Evolutionary conservation across 169 alveolate species (phyloP).

Genomic region (Plasmodium blacklocki): DNA sequence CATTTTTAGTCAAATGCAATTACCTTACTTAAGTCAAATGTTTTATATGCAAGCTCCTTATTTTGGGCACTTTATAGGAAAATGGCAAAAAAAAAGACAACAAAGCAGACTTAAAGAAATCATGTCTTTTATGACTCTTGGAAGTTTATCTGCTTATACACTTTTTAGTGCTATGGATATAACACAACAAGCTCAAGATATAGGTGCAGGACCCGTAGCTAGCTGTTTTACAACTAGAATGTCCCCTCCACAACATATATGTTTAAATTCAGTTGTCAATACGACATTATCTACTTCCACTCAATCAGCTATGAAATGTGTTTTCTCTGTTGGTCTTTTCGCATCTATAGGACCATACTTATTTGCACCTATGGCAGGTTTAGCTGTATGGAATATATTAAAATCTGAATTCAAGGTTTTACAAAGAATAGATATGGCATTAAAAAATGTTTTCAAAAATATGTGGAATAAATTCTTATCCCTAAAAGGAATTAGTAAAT

Average conservation of each 20-base stretch:
- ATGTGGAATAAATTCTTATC: constrained; percentile 84
- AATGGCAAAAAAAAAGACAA: constrained; percentile 84
- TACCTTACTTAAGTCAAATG: constrained; percentile 80
- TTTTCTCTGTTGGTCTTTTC: constrained; percentile 83
- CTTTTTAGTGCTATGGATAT: constrained; percentile 84
- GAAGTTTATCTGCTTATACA: constrained; percentile 86
- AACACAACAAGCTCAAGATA: constrained; percentile 84
- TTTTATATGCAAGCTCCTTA: constrained; percentile 86
- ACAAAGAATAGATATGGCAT: constrained; percentile 85
- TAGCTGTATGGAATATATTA: constrained; percentile 83
- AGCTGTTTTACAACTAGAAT: constrained; percentile 80
- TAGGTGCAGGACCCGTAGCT: constrained; percentile 83
- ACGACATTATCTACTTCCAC: constrained; percentile 77
- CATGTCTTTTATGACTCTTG: constrained; percentile 80
- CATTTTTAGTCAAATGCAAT: constrained; percentile 79
- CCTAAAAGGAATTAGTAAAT: constrained; percentile 70
- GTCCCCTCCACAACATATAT: constrained; percentile 80
- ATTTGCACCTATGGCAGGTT: constrained; percentile 85
- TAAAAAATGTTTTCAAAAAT: constrained; percentile 76
- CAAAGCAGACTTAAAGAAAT: constrained; percentile 78
- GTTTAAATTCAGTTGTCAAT: constrained; percentile 76
- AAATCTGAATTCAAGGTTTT: constrained; percentile 85
- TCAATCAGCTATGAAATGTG: constrained; percentile 80
- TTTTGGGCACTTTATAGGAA: constrained; percentile 84
- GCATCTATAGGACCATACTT: constrained; percentile 86